phyloP scores from a whole-genome alignment of 2,329 filamentous ascomycete genomes.

The Lasiodiplodia theobromae region DNA sequence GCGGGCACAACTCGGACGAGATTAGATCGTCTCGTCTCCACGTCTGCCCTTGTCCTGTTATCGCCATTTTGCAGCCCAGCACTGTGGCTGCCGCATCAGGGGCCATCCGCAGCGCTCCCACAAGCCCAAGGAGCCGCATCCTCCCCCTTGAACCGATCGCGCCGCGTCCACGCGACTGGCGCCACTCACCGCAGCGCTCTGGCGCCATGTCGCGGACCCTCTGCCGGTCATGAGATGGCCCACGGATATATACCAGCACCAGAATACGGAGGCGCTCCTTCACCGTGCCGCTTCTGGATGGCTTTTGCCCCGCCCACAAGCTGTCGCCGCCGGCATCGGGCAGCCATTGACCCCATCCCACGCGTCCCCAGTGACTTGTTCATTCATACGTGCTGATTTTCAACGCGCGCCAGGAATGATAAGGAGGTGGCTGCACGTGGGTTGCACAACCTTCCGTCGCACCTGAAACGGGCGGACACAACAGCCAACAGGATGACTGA shows the following conservation, averaged over 20 bases:
- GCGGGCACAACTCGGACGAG: background rate
- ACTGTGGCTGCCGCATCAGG: slow-evolving; percentile 1
- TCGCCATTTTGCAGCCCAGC: background rate
- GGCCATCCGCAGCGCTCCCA: background rate
- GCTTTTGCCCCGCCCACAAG: background rate
- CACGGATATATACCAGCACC: slow-evolving; percentile 8
- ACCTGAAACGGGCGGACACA: background rate
- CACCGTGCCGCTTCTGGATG: slow-evolving; percentile 8
- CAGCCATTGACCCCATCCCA: slow-evolving; percentile 1
- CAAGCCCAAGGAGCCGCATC: slow-evolving; percentile 2
- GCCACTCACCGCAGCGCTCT: slow-evolving; percentile 7
- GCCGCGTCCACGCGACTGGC: slow-evolving; percentile 12
- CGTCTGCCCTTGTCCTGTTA: background rate
- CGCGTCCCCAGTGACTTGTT: background rate
- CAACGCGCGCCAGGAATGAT: background rate
- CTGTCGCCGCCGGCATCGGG: slow-evolving; percentile 10
- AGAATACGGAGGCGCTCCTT: slow-evolving; percentile 17
- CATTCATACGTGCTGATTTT: background rate
- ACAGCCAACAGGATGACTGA: slow-evolving; percentile 5
- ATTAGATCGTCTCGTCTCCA: background rate
- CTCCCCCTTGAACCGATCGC: background rate
- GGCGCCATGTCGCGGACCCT: slow-evolving; percentile 8
- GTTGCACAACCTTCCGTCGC: slow-evolving; percentile 13
- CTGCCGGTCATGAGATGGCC: slow-evolving; percentile 11
- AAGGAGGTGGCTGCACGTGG: slow-evolving; percentile 15